phyloP scores from a whole-genome alignment of 208 protist species.

The Wallacemonas rigidus region DNA sequence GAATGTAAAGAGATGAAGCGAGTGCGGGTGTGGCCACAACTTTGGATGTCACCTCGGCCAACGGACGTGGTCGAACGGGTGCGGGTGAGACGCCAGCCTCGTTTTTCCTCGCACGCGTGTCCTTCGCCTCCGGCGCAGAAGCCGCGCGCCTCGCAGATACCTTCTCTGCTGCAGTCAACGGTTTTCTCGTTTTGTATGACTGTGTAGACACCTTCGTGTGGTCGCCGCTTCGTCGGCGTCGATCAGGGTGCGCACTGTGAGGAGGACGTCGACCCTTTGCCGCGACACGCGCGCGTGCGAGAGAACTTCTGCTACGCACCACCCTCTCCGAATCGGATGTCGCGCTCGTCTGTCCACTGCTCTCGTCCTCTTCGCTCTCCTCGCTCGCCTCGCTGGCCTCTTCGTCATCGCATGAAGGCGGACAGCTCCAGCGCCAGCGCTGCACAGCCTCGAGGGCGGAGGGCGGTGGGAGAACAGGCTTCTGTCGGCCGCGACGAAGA shows the following conservation, averaged over 20 bases:
- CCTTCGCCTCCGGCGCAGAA: neutral
- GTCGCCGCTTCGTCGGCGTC: too few species aligned
- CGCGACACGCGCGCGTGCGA: too few species aligned
- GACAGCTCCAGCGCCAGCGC: constrained; percentile 56
- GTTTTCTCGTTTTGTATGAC: neutral
- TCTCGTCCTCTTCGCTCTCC: constrained; percentile 10
- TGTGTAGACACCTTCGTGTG: too few species aligned
- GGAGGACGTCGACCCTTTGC: too few species aligned
- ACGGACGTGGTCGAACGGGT: neutral
- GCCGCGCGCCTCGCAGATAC: neutral
- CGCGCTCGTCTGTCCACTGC: neutral
- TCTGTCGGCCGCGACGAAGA: constrained; percentile 21
- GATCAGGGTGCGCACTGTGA: neutral
- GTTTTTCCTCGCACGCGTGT: neutral
- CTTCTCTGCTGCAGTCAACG: neutral
- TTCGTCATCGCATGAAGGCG: constrained; percentile 21
- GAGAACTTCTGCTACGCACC: too few species aligned
- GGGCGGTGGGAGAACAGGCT: constrained; percentile 19
- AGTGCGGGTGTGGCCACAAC: neutral
- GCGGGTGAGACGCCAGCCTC: neutral
- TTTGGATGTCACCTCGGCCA: neutral
- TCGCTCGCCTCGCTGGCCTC: constrained; percentile 15
- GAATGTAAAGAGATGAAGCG: neutral
- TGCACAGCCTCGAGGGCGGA: constrained; percentile 22
- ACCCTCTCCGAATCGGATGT: neutral